Percentiles rank a stretch among this genome's conserved stretches.
Evolutionary conservation across 208 protist genomes (phyloP).

Genomic region (Acanthamoeba sp.): DNA sequence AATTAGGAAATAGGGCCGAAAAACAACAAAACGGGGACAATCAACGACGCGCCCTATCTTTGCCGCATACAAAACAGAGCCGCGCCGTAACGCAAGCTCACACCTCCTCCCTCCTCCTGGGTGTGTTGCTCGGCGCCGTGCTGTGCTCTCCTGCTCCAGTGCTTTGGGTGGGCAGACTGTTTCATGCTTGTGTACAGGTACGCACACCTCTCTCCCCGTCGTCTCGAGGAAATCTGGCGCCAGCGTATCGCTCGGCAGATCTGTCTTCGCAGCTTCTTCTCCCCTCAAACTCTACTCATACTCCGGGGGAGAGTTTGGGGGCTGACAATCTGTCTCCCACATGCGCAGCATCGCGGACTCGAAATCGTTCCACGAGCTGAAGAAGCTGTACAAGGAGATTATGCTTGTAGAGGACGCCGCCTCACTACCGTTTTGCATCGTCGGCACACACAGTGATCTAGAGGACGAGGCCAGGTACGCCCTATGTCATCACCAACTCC

Average conservation of each 20-base stretch:
- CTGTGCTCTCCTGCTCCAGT: neutral
- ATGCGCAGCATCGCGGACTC: constrained; percentile 32
- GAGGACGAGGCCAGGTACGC: neutral
- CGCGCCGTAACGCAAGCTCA: too few species aligned
- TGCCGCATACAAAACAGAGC: too few species aligned
- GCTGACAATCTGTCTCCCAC: too few species aligned
- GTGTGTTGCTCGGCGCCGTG: neutral
- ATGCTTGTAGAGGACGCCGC: constrained; percentile 37
- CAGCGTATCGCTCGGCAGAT: too few species aligned
- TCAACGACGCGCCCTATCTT: neutral
- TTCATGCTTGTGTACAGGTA: constrained; percentile 37
- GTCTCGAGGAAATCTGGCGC: too few species aligned
- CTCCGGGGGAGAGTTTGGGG: too few species aligned
- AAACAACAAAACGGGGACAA: too few species aligned
- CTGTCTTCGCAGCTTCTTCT: too few species aligned
- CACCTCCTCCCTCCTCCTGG: too few species aligned
- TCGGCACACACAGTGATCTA: constrained; percentile 17
- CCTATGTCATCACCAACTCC: neutral
- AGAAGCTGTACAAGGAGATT: constrained; percentile 48
- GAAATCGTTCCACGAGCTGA: constrained; percentile 12
- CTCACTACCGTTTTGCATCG: constrained; percentile 3
- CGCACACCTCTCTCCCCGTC: too few species aligned
- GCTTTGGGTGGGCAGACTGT: constrained; percentile 15
- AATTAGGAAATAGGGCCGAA: too few species aligned
- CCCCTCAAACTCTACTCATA: too few species aligned